Conservation (phyloP, 441 rosid species). For the Arabidopsis hybrid region DNA sequence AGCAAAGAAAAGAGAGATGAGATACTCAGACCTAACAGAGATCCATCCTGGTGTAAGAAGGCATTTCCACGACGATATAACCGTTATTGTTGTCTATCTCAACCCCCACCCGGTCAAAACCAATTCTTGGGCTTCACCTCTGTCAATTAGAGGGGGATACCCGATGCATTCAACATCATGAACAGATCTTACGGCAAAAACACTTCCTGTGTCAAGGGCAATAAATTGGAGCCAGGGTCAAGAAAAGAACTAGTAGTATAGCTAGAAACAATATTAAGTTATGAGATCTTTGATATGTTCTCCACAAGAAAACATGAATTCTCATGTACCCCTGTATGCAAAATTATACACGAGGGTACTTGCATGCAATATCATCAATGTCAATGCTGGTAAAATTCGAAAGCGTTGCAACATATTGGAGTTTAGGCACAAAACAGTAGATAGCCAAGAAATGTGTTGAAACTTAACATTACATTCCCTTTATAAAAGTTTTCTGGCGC, state of each 20-base stretch:
- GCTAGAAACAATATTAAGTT: constrained; percentile 34
- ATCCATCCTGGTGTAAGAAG: constrained; percentile 62
- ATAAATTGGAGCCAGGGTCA: neutral
- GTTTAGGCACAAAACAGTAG: neutral
- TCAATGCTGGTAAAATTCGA: neutral
- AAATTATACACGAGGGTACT: constrained; percentile 40
- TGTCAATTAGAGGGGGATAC: constrained; percentile 42
- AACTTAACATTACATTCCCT: constrained; percentile 42
- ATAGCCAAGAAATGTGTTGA: neutral
- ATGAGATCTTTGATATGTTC: constrained; percentile 28
- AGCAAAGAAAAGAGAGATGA: constrained; percentile 76
- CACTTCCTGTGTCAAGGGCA: neutral
- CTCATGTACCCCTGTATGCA: constrained; percentile 41
- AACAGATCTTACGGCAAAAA: constrained; percentile 2
- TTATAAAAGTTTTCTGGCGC: constrained; percentile 39
- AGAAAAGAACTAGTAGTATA: constrained; percentile 31
- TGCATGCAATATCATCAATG: constrained; percentile 18
- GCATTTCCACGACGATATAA: constrained; percentile 73
- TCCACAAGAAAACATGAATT: constrained; percentile 27
- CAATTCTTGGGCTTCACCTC: constrained; percentile 28
- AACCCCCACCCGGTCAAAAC: constrained; percentile 36
- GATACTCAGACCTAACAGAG: constrained; percentile 65
- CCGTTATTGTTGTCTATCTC: constrained; percentile 54
- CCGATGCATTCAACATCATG: constrained; percentile 37
- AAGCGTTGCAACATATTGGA: neutral